Base-by-base conservation (phyloP, 208 protist species). In the Phytomonas sp. region DNA sequence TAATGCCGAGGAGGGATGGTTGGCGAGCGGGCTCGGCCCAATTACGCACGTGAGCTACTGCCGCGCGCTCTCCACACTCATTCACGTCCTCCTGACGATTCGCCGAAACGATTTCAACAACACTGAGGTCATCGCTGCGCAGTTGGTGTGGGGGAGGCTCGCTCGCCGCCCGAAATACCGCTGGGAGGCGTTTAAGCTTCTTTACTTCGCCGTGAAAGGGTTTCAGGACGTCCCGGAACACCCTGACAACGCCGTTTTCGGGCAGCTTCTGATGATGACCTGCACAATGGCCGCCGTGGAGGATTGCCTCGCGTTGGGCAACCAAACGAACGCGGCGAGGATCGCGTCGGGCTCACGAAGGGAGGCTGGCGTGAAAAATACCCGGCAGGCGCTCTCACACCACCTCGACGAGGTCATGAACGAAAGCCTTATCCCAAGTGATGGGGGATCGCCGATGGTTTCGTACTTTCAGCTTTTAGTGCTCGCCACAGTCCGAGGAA, bases 381-480 rank as follows among this genome's bases (percentile, higher is more conserved):
- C n/a, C n/a, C n/a, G n/a, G n/a, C n/a, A n/a, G n/a, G n/a, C n/a
- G n/a, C n/a, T n/a, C n/a, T n/a, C n/a, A n/a, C n/a, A n/a, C n/a
- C n/a, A n/a, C n/a, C n/a, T n/a, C n/a, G n/a, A n/a, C n/a, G n/a
- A n/a, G n/a, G n/a, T n/a, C n/a, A n/a, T n/a, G n/a, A n/a, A n/a
- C n/a, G n/a, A n/a, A n/a, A n/a, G n/a, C n/a, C n/a, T n/a, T n/a
- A n/a, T n/a, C n/a, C n/a, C n/a, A n/a, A n/a, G n/a, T n/a, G n/a
- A n/a, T n/a, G n/a, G n/a, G 29, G 52, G 60, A 12, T 29, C 60
- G 16, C 40, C 12, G 12, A 30, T 82, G 52, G 62, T 94, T 31
- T 91, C 85, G 23, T 94, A 86, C 71, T 86, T 79, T 66, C 78
- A 94, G 66, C 78, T 94, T 8, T 67, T 88, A 30, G 67, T 86